Base-by-base conservation (phyloP, 2,329 filamentous ascomycete genomes). In the Tolypocladium nubicola region DNA sequence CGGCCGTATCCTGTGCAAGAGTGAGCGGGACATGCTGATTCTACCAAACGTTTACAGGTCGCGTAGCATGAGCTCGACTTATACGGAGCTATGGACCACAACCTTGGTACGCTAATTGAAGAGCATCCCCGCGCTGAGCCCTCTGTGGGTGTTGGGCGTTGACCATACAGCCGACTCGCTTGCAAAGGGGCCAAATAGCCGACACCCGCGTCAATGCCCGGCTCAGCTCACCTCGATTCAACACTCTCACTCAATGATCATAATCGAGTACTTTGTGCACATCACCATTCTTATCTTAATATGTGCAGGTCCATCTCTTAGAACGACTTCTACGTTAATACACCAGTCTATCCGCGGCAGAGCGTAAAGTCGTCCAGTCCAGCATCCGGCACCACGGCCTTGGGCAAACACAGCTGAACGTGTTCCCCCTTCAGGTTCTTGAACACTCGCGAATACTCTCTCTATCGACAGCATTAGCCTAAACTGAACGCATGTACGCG, bases 401-500 rank as follows among this genome's bases (percentile, higher is more conserved):
- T 60, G 0, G 68, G 68, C 23, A 71, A 54, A 49, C 68, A 71
- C 30, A 70, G 55, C 26, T 65, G 53, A 38, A 69, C 57, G 53
- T 67, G 21, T 53, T 71, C 68, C 0, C 69, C 68, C 56, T 70
- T 66, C 6, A 70, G 52, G 1, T 64, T 33, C 1, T 59, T 58
- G 41, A 70, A 71, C 0, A 69, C 67, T 0, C 64, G 60, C 11
- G 63, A 61, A 60, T 70, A 68, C 38, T 70, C 69, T 23, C 63
- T 59, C 68, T 71, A 13, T 14, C 16, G 1, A 1, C 26, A n/a
- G 30, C 30, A n/a, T 50, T 14, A 50, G 47, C 45, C 45, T 4
- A 9, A 0, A 21, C 23, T 16, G 23, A 3, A 3, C 43, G 26
- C 21, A 47, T 26, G 23, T 8, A 13, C 43, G 23, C 43, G 14